Percentiles rank a stretch among this genome's conserved stretches.
These are phyloP conservation scores for Cryptosporidium ryanae DNA, from an alignment of 169 alveolate species.

Conservation along the genomic window DNA sequence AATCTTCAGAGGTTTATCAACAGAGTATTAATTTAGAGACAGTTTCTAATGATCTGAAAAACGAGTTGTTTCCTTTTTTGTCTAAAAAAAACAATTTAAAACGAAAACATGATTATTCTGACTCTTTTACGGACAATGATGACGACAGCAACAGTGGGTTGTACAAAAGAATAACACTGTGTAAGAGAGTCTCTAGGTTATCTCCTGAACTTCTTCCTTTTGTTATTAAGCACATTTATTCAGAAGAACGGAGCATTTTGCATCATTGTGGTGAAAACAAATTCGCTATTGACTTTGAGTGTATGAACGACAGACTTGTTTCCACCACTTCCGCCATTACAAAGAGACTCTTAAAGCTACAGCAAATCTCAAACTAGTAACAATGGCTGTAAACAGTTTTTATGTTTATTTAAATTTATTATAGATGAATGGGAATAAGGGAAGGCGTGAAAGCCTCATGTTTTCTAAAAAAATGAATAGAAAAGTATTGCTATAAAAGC, in stretches of 20 bases:
- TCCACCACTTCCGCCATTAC: constrained; percentile 58
- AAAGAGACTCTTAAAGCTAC: constrained; percentile 50
- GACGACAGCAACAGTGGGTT: background rate
- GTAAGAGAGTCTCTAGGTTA: constrained; percentile 62
- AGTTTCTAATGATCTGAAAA: constrained; percentile 17
- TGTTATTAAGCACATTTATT: constrained; percentile 50
- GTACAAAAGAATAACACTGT: constrained; percentile 1
- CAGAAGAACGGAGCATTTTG: constrained; percentile 41
- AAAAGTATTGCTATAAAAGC: no score
- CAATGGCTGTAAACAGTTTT: background rate
- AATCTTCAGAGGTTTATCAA: constrained; percentile 70
- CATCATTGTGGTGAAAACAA: constrained; percentile 50
- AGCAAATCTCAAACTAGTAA: background rate
- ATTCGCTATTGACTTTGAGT: constrained; percentile 30
- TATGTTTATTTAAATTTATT: no score
- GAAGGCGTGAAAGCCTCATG: no score
- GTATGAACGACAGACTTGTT: constrained; percentile 11
- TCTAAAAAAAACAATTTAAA: constrained; percentile 4
- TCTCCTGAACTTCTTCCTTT: constrained; percentile 64
- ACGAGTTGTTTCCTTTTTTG: constrained; percentile 14
- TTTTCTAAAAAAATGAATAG: no score
- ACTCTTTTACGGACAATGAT: constrained; percentile 17
- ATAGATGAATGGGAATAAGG: no score
- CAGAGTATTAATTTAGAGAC: constrained; percentile 42
- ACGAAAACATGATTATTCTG: constrained; percentile 32